Base-by-base conservation (phyloP, 805 yeast species). In the Lipomyces starkeyi region DNA sequence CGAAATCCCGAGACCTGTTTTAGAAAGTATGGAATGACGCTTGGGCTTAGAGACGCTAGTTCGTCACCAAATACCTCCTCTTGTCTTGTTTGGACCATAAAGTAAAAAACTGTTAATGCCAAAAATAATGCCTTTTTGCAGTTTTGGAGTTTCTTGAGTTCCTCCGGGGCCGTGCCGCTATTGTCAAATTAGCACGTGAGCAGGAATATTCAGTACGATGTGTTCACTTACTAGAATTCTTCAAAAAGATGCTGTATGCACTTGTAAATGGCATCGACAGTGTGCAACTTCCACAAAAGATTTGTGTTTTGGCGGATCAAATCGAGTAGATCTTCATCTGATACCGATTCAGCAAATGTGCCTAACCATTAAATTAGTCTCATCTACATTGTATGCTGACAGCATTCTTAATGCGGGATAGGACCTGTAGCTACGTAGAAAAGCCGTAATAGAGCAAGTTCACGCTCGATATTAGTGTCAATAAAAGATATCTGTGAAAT, bases 11-110 rank as follows among this genome's bases (percentile, higher is more conserved):
- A 49, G 8, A 69, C 53, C 35, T 68, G 64, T 11, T 37, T 34
- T 17, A 69, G 64, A 37, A 69, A 69, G 52, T 61, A 69, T 2
- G 71, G 57, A 13, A 69, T 14, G 52, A 64, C 40, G n/a, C 34
- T 47, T 32, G 72, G 70, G 8, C 56, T n/a, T 2, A 58, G 37
- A 22, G 47, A 20, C 2, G 60, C 62, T 0, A 69, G 47, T n/a
- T n/a, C 43, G 6, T 57, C 59, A 25, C 25, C 34, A 20, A 68
- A 54, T 2, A 9, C 22, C 27, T 52, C 61, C 9, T 49, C 59
- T 37, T 67, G 57, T 29, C 61, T 25, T 27, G 56, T 40, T 11
- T 20, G 37, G 4, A 67, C n/a, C 59, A 67, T 56, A n/a, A 69
- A 52, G 37, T 69, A 69, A 17, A 69, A 53, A 3, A 62, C 49